Conservation (phyloP, 805 yeast genomes). For the Monosporozyma unispora region DNA sequence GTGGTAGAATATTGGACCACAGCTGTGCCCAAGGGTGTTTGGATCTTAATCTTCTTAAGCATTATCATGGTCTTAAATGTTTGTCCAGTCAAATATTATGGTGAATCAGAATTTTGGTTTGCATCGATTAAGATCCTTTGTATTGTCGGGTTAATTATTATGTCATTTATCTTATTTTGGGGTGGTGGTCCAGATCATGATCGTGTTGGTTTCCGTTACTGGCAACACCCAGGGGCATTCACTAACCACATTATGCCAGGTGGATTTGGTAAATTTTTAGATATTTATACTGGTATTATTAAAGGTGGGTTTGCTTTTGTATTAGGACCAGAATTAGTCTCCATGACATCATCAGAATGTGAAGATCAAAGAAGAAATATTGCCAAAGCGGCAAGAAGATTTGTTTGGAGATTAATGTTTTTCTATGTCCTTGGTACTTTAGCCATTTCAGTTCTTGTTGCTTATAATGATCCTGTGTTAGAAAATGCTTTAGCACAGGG, state of each 20-base stretch:
- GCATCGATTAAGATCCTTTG: slow-evolving; percentile 38
- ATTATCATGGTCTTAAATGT: slow-evolving; percentile 40
- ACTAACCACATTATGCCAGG: slow-evolving; percentile 42
- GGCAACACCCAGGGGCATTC: slow-evolving; percentile 56
- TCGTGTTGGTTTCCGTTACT: slow-evolving; percentile 57
- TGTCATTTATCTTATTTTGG: slow-evolving; percentile 40
- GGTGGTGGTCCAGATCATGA: slow-evolving; percentile 43
- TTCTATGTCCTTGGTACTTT: slow-evolving; percentile 52
- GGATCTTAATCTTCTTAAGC: slow-evolving; percentile 47
- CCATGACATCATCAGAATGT: slow-evolving; percentile 50
- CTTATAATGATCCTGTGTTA: slow-evolving; percentile 42
- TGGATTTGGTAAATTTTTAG: slow-evolving; percentile 52
- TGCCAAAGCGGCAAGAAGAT: slow-evolving; percentile 52
- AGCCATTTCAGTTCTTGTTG: slow-evolving; percentile 52
- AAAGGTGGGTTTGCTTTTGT: slow-evolving; percentile 61
- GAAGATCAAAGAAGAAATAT: slow-evolving; percentile 49
- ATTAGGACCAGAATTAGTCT: slow-evolving; percentile 55
- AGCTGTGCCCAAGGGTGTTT: slow-evolving; percentile 43
- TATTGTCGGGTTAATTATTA: slow-evolving; percentile 37
- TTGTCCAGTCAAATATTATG: slow-evolving; percentile 43
- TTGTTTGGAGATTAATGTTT: slow-evolving; percentile 50
- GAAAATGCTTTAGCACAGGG: slow-evolving; percentile 41
- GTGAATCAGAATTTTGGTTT: slow-evolving; percentile 33
- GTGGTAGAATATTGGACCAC: slow-evolving; percentile 55
- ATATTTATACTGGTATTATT: slow-evolving; percentile 53